Percentiles rank a stretch among this genome's conserved stretches.
phyloP scores from a whole-genome alignment of 1,284 basidiomycete species.

The Sporisorium reilianum region DNA sequence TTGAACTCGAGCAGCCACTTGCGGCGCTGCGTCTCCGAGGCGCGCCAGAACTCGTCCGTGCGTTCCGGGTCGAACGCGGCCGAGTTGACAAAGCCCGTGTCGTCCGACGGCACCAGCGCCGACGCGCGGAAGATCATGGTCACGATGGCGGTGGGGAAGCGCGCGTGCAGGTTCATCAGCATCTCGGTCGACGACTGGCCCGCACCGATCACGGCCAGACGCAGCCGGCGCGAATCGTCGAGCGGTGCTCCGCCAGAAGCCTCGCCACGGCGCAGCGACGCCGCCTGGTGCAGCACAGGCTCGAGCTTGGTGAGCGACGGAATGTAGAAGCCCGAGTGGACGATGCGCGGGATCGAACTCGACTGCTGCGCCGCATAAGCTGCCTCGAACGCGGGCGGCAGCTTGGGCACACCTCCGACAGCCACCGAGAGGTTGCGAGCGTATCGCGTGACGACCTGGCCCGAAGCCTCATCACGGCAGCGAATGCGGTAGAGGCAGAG shows the following conservation, averaged over 20 bases:
- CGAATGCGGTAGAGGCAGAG: constrained; percentile 53
- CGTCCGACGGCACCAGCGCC: constrained; percentile 66
- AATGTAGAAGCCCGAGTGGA: constrained; percentile 64
- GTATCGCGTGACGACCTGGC: constrained; percentile 31
- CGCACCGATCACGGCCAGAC: constrained; percentile 65
- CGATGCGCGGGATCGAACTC: constrained; percentile 40
- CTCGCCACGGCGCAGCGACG: constrained; percentile 20
- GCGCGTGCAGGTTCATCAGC: constrained; percentile 61
- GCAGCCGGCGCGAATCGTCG: constrained; percentile 41
- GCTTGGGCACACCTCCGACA: constrained; percentile 59
- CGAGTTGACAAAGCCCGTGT: constrained; percentile 66
- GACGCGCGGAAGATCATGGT: constrained; percentile 66
- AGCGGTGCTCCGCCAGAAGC: not conserved
- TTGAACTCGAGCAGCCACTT: constrained; percentile 64
- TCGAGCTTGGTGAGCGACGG: constrained; percentile 57
- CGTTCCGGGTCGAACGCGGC: constrained; percentile 67
- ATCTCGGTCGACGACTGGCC: constrained; percentile 68
- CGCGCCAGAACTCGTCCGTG: constrained; percentile 66
- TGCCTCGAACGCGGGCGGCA: constrained; percentile 53
- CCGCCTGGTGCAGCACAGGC: constrained; percentile 41
- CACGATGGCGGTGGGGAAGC: constrained; percentile 63
- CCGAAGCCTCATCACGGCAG: constrained; percentile 26
- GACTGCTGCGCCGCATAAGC: constrained; percentile 40
- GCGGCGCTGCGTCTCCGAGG: constrained; percentile 48
- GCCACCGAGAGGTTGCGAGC: constrained; percentile 63